These are phyloP conservation scores for Petasospora rhodanensis DNA, from an alignment of 1,139 yeast genomes.

Conservation along the genomic window DNA sequence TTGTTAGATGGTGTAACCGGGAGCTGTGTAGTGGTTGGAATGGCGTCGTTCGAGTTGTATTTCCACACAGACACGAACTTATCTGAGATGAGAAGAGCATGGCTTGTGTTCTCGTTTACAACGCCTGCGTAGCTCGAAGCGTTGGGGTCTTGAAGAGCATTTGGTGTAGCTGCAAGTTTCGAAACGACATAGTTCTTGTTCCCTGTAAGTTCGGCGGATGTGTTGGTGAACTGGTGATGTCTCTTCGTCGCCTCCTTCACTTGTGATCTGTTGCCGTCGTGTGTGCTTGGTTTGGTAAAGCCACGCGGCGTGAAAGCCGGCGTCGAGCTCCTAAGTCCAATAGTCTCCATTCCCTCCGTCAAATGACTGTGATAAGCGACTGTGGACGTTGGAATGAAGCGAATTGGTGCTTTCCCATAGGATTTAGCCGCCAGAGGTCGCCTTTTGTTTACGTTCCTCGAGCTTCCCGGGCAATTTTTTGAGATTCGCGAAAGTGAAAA, in stretches of 20 bases:
- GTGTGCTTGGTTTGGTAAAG: constrained; percentile 5
- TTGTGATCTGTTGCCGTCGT: constrained; percentile 6
- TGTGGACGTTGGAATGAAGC: too few species aligned
- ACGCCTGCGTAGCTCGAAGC: constrained; percentile 37
- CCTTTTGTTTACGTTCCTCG: constrained; percentile 4
- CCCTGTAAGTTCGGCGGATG: constrained; percentile 49
- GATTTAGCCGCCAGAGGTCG: too few species aligned
- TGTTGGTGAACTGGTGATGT: constrained; percentile 20
- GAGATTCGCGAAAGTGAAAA: constrained; percentile 3
- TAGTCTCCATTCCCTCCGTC: constrained; percentile 2
- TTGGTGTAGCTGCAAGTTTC: constrained; percentile 55
- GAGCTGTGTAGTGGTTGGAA: constrained; percentile 40
- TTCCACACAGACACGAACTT: constrained; percentile 64
- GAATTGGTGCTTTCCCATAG: too few species aligned
- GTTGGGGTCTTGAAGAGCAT: constrained; percentile 18
- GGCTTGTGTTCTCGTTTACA: constrained; percentile 49
- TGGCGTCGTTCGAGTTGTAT: constrained; percentile 57
- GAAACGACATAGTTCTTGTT: constrained; percentile 57
- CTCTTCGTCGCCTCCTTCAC: constrained; percentile 8
- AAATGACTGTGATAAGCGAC: background rate
- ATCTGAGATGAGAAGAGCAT: constrained; percentile 50
- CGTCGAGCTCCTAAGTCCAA: constrained; percentile 4
- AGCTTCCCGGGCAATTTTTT: constrained; percentile 7
- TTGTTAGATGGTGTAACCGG: constrained; percentile 22
- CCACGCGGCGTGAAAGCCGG: constrained; percentile 14